These are phyloP conservation scores for Ophiostoma fasciatum DNA, from an alignment of 2,329 filamentous ascomycete genomes.

Conservation along the genomic window DNA sequence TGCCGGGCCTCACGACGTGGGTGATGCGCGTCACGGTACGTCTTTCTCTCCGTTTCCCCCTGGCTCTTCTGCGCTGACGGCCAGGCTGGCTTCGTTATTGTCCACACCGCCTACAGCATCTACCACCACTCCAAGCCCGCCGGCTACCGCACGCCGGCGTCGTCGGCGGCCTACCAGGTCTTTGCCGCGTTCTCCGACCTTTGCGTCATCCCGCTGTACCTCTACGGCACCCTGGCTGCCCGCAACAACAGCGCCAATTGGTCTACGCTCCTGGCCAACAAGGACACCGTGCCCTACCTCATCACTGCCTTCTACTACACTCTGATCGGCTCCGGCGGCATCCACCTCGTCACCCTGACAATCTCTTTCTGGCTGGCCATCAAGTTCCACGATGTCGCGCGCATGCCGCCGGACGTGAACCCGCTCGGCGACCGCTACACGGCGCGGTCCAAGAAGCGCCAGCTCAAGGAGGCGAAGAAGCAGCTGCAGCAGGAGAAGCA, in stretches of 20 bases:
- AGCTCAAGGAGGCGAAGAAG: too few relatives aligned
- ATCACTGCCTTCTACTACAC: slow-evolving; percentile 53
- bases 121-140: slow-evolving; percentile 65
- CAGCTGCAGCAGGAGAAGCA: slow-evolving; percentile 1
- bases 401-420: slow-evolving; percentile 87
- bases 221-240: slow-evolving; percentile 35
- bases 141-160: slow-evolving; percentile 57
- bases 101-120: slow-evolving; percentile 62
- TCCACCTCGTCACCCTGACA: slow-evolving; percentile 56
- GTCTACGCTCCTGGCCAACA: slow-evolving; percentile 50
- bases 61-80: not conserved
- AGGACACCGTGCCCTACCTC: slow-evolving; percentile 41
- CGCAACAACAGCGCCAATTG: slow-evolving; percentile 37
- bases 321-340: slow-evolving; percentile 44
- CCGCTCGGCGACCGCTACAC: slow-evolving; percentile 79
- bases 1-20: slow-evolving; percentile 52
- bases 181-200: slow-evolving; percentile 65
- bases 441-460: slow-evolving; percentile 31
- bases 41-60: slow-evolving; percentile 6
- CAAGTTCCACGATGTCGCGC: slow-evolving; percentile 68
- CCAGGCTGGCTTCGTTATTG: slow-evolving; percentile 59
- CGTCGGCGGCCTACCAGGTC: slow-evolving; percentile 76
- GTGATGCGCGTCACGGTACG: slow-evolving; percentile 63
- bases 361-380: slow-evolving; percentile 62
- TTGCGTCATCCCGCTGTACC: slow-evolving; percentile 37